A percentile compares a stretch with the other conserved stretches of the same genome.
phyloP scores from a whole-genome alignment of 441 rosid species.

The Bocquillonia castaneifolia region DNA sequence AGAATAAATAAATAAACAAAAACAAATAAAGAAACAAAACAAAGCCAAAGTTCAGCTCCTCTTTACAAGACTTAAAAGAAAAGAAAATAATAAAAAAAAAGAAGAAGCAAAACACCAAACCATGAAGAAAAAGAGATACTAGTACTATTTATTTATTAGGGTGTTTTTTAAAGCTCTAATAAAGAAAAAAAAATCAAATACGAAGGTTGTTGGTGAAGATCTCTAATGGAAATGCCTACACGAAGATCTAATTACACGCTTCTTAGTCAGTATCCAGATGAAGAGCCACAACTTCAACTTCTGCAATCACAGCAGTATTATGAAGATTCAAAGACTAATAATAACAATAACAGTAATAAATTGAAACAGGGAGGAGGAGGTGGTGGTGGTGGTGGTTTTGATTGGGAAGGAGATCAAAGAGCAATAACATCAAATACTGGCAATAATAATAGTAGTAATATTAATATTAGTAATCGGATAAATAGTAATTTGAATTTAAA shows the following conservation, averaged over 20 bases:
- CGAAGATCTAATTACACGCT: conserved; percentile 86
- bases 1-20: conserved; percentile 4
- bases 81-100: too few relatives aligned
- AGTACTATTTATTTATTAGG: conserved; percentile 29
- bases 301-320: conserved; percentile 44
- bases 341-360: conserved; percentile 23
- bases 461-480: conserved; percentile 27
- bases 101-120: too few relatives aligned
- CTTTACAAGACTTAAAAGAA: conserved; percentile 19
- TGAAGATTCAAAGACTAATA: conserved; percentile 46
- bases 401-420: conserved; percentile 56
- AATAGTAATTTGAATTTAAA: conserved; percentile 32
- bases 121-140: conserved; percentile 31
- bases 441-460: background rate
- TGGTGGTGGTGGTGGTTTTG: too few relatives aligned
- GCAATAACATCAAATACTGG: conserved; percentile 30
- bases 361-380: conserved; percentile 38
- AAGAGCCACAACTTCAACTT: conserved; percentile 38
- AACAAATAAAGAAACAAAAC: background rate
- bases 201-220: background rate
- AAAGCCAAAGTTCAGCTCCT: conserved; percentile 27
- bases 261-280: conserved; percentile 72
- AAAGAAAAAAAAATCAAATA: background rate
- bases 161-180: conserved; percentile 26
- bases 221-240: conserved; percentile 75